Evolutionary conservation across 441 rosid genomes (phyloP), one percentile per base, ranked within the genome.

Genomic region (Gossypium trilobum): DNA sequence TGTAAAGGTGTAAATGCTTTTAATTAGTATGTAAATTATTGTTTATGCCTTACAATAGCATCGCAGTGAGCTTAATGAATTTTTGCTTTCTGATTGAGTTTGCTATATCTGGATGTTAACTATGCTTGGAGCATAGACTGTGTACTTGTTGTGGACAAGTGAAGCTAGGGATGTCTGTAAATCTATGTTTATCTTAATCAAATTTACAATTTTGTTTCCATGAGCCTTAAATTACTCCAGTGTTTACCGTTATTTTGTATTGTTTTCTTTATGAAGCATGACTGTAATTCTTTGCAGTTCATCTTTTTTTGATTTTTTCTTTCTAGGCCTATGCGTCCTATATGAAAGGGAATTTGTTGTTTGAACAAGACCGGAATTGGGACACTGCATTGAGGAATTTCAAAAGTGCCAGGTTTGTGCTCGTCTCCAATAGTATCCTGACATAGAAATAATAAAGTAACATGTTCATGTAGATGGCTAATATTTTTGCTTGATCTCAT

Each of bases 341-440:
- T 80, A 95, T 93, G 98, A 89, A 93, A 85, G 99, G 94, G 69
- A 90, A 73, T 81, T 81, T 95, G 77, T 80, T 95, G 85, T 95
- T 95, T 80, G 99, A 95, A 85, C 97, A 95, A 86, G 99, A 95
- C 77, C 83, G 85, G 75, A 95, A 86, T 78, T 93, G 98, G 98
- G 97, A 95, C 66, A 84, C 85, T 78, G 97, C 97, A 19, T 83
- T 93, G 83, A 87, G 83, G 86, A 81, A 88, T 78, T 95, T 93
- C 81, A 87, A 86, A 72, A 93, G 87, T 83, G 93, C 98, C 85
- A 95, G 99, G 99, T 95, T 78, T 78, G 68, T 78, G 73, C 82
- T 74, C 71, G 71, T 80, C 71, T 74, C 73, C 33, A 9, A 9
- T 75, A 33, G 70, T 50, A 11, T n/a, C 11, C 44, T 3, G 31